Conservation (phyloP, 139 green algal species). For the Dunaliella primolecta region DNA sequence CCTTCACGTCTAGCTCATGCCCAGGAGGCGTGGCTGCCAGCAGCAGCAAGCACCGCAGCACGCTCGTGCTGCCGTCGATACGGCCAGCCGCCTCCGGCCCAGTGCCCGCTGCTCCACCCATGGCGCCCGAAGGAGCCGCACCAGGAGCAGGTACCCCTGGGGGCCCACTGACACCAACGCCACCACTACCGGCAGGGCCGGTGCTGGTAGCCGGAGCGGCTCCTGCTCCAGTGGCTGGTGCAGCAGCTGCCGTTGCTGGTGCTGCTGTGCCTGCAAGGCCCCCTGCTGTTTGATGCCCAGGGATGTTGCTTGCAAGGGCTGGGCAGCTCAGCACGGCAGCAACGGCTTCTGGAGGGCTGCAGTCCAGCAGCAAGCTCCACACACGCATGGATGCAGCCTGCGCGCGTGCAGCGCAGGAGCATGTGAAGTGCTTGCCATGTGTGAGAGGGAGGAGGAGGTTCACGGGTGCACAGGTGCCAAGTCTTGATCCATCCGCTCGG, state of each 20-base stretch:
- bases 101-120: background rate
- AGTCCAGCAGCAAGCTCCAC: conserved; percentile 61
- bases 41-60: conserved; percentile 21
- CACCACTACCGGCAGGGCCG: background rate
- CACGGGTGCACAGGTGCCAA: no score
- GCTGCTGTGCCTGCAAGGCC: no score
- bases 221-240: conserved; percentile 5
- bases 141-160: no score
- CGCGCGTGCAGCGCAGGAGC: background rate
- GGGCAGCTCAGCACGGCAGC: background rate
- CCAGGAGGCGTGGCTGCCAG: conserved; percentile 34
- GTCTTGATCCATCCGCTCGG: no score
- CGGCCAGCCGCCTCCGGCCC: background rate
- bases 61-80: background rate
- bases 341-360: background rate
- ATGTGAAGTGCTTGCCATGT: background rate
- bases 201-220: background rate
- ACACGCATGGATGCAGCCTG: conserved; percentile 35
- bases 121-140: no score
- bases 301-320: background rate
- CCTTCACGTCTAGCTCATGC: conserved; percentile 27
- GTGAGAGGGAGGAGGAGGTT: no score
- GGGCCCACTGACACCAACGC: no score
- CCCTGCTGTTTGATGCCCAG: background rate
- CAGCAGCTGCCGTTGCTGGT: background rate